Percentiles rank a stretch among this genome's conserved stretches.
Evolutionary conservation across 139 green algal genomes (phyloP).

Genomic region (Chlamydomonas sphaeroides): DNA sequence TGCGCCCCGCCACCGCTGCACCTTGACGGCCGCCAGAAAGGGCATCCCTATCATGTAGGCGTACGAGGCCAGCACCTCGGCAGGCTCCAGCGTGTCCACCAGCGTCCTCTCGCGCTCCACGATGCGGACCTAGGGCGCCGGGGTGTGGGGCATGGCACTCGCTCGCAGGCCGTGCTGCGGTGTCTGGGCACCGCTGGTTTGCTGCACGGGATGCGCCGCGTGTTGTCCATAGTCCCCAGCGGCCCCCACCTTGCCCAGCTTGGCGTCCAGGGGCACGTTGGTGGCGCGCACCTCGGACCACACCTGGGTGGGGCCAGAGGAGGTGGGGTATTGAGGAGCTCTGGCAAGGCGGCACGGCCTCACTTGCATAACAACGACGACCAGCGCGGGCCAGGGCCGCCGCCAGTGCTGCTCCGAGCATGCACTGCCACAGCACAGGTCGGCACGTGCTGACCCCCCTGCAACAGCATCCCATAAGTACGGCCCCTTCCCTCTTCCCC

Average conservation of each 20-base stretch:
- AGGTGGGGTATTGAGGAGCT: no score
- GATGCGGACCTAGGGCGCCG: not conserved
- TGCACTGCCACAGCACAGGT: no score
- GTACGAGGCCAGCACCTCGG: not conserved
- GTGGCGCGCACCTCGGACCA: slow-evolving; percentile 6
- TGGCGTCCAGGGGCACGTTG: slow-evolving; percentile 34
- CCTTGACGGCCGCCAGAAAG: slow-evolving; percentile 19
- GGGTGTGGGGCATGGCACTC: not conserved
- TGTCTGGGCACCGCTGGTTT: no score
- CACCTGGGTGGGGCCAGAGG: not conserved
- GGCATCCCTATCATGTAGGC: slow-evolving; percentile 40
- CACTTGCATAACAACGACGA: no score
- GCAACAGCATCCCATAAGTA: no score
- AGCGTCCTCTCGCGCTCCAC: slow-evolving; percentile 8
- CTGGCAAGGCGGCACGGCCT: no score
- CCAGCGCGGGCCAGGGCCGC: no score
- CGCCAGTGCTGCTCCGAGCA: no score
- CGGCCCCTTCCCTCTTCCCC: not conserved
- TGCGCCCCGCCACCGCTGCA: not conserved
- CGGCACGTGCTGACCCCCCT: no score
- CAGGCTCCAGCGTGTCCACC: slow-evolving; percentile 30
- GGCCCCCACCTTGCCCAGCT: slow-evolving; percentile 18
- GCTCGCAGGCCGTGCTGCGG: no score
- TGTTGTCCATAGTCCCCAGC: not conserved
- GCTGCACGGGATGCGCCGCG: not conserved